phyloP scores from a whole-genome alignment of 257 asterid genomes.

The Lithospermum erythrorhizon region DNA sequence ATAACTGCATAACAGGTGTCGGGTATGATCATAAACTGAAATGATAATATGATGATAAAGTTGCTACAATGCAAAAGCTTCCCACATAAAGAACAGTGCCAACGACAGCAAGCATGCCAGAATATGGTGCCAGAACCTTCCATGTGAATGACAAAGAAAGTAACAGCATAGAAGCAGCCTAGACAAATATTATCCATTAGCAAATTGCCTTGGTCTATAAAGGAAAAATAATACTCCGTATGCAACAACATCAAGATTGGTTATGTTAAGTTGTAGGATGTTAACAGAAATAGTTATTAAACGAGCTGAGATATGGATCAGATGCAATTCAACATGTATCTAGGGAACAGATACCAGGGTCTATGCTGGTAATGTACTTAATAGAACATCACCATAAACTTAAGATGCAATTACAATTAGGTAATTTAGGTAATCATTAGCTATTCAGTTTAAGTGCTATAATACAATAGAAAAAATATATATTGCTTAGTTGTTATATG shows the following conservation, averaged over 20 bases:
- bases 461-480: no score
- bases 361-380: background rate
- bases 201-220: background rate
- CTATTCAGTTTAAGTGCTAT: no score
- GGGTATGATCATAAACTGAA: background rate
- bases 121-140: slow-evolving; percentile 70
- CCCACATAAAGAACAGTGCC: slow-evolving; percentile 80
- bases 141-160: slow-evolving; percentile 74
- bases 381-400: background rate
- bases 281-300: no score
- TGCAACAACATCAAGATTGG: background rate
- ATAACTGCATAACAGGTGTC: slow-evolving; percentile 34
- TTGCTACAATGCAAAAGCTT: background rate
- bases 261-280: background rate
- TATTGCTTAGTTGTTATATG: background rate
- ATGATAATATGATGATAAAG: background rate
- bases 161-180: slow-evolving; percentile 92
- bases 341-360: background rate
- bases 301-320: no score
- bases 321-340: background rate
- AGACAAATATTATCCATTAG: slow-evolving; percentile 8
- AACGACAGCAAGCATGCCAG: slow-evolving; percentile 71
- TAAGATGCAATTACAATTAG: background rate
- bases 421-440: no score
- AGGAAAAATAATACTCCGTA: background rate